Base-by-base conservation (phyloP, 495 filamentous ascomycete genomes). In the Bathelium albidoporum region DNA sequence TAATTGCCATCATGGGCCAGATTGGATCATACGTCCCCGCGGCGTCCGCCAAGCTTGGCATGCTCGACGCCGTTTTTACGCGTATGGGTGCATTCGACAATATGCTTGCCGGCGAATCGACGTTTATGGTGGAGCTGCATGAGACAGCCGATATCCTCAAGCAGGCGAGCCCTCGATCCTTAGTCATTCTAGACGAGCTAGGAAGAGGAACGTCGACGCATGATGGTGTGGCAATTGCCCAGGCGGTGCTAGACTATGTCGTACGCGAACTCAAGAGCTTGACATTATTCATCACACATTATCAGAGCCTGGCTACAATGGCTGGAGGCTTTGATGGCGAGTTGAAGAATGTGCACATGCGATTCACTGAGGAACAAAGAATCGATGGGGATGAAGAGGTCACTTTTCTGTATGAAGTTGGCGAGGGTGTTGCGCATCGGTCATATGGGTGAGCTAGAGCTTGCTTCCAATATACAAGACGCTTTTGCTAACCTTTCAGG, bases 11-110 rank as follows among this genome's bases (percentile, higher is more conserved):
- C 64, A 91, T 99, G 81, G 92, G 88, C 2, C 94, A 99, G 68
- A 88, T 96, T 67, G 94, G 94, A 44, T 93, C 88, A 9, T 99
- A 94, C 73, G 91, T 99, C 1, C 94, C 94, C 16, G 92, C 92
- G 29, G 73, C 77, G 20, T 82, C 84, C 1, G 86, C 94, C 10
- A 74, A 73, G 3, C 82, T 99, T 0, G 92, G 91, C 28, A 84
- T 96, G 66, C 77, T 93, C 14, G 94, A 97, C 71, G 90, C 90
- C 0, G 91, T 99, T 24, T 90, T 92, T 75, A 97, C 94, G 0
- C 87, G 94, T 59, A 97, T 97, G 93, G 94, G 94, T 49, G 94
- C 95, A 7, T 89, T 88, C 68, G 94, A 99, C 74, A 97, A 96
- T 75, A 89, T 99, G 79, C 87, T 99, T 72, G 89, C 89, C 0